Evolutionary conservation across 306 rosid species (phyloP), one percentile per base, ranked within the genome.

Genomic region (Boehmeria nivea): DNA sequence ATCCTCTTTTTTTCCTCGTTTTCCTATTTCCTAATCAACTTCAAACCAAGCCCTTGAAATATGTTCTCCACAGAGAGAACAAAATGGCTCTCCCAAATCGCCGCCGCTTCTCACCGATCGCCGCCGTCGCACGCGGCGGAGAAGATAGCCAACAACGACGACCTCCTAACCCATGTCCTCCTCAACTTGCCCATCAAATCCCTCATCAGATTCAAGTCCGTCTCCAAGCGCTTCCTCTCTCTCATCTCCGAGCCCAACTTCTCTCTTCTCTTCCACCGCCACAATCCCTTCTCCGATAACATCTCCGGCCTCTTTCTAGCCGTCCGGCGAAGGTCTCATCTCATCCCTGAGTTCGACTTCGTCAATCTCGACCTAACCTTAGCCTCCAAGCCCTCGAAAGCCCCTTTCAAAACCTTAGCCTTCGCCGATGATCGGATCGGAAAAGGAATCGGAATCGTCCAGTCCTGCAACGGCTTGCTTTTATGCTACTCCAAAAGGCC

Each of bases 391-490:
- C 40, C 21, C 23, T 21, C 55, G 15, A 3, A 1, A 20, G 24
- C 37, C 2, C 37, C 56, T 16, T 51, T 27, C 16, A 15, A 18
- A 8, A 23, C 44, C 13, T 44, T 47, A 7, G 2, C 20, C 26
- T 33, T 48, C 28, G 19, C 21, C 13, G 10, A 17, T 13, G 53
- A 60, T 27, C 22, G 40, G 17, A 16, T 19, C 0, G 9, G 18
- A n/a, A 4, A 6, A 6, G 36, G 36, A 1, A 3, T 50, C 16
- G 3, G 13, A 12, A 51, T 68, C 50, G 13, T 42, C 16, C 62
- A 45, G 38, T 68, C 67, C 22, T 60, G 73, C 57, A 68, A 68
- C 54, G 73, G 73, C 25, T 43, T 68, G 55, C 62, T 68, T 8
- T 16, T 68, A 31, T 68, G 62, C 4, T 44, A n/a, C 8, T n/a